Base-by-base conservation (phyloP, 78 protist species). In the Dictyostelium capitatum region DNA sequence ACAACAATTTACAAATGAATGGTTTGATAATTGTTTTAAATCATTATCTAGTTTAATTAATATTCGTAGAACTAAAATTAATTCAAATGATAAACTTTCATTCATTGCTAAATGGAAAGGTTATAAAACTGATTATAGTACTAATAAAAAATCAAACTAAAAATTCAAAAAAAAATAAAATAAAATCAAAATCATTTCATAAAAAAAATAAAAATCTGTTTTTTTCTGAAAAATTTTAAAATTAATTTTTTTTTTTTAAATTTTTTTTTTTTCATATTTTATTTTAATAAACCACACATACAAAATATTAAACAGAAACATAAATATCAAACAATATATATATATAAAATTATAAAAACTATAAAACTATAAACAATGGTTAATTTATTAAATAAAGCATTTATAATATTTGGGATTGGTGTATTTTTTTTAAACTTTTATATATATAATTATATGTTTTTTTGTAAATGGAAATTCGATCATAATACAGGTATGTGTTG, bases 61-160 rank as follows among this genome's bases (percentile, higher is more conserved):
- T 51, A 43, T 57, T 28, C 37, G 93, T 32, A 80, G 93, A 47
- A 87, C 93, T 32, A 74, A 87, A 51, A 87, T 87, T 57, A 77
- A 57, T 5, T 15, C 83, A 10, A 47, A 87, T 70, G 30, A 74
- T 23, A 87, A 87, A 64, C 69, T 87, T 15, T 77, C 83, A 10
- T 87, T 87, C 50, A 70, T 87, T 28, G 47, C 85, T 9, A 75
- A 87, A 47, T 87, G 93, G 93, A 50, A 78, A 41, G 93, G 93
- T 51, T 77, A 87, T 50, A 87, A 77, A 74, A 65, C 53, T 46
- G 82, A 59, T 59, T 84, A 84, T 47, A n/a, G 37, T 43, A 46
- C 72, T 17, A 37, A 37, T 37, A 43, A 70, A 70, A 41, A 83
- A 54, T 32, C 50, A 48, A 72, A 67, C 23, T 41, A 83, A 83